Evolutionary conservation across 2,329 filamentous ascomycete species (phyloP), one percentile per base, ranked within the genome.

Genomic region (Metarhizium guizhouense): DNA sequence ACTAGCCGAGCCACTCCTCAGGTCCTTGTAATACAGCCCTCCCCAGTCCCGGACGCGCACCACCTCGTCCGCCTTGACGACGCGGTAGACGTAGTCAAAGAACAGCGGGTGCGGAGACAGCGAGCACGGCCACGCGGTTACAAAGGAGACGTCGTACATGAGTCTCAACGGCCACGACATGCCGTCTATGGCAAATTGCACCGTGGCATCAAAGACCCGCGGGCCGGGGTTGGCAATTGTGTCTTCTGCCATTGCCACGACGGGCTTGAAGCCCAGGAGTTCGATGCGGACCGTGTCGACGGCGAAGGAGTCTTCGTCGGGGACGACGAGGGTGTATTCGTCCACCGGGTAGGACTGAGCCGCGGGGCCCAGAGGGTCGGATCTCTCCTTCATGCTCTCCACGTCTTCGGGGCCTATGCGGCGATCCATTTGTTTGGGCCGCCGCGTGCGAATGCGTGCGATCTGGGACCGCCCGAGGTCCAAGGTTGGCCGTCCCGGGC

Each of bases 391-490:
- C 84, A 90, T 90, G 18, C 78, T 80, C 50, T 80, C 74, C 1
- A 88, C 78, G 63, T 89, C 84, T 50, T 78, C 76, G 1, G 78
- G 72, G 0, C 74, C 77, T 55, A 88, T 74, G 36, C 69, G 73
- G 14, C 58, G 57, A 13, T 54, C 55, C 43, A 57, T 53, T 63
- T 85, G 80, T 25, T 76, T 80, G 2, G 84, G 77, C 16, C 74
- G 75, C 14, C 79, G 77, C 56, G 85, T 80, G 57, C 84, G 82
- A 56, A 90, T 81, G 38, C 85, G 78, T 0, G 86, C 85, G 58
- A 88, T 88, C 68, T 90, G 85, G 2, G 83, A 84, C 42, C 83
- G 80, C 51, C 76, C 77, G 3, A 91, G 79, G 65, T 90, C 85
- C 3, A 76, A 72, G 2, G 85, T 86, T 25, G 85, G 85, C 7